Evolutionary conservation across 176 grass and related monocot species (phyloP).

Genomic region (Secale cereale): DNA sequence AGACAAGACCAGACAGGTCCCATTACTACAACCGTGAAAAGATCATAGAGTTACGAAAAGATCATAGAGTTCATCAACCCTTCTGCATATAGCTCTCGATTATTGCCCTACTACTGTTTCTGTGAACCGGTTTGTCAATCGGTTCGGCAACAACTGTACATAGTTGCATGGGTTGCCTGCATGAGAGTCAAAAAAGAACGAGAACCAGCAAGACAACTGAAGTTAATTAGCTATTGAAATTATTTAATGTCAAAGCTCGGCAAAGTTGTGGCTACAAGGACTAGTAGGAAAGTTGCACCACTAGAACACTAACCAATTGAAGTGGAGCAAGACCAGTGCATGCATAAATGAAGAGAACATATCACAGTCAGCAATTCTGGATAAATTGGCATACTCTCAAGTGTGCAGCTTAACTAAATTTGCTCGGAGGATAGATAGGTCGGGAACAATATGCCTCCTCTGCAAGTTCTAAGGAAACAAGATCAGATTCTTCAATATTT

Average conservation of each 20-base stretch:
- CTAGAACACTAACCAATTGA: neutral
- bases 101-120: neutral
- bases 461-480: neutral
- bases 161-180: slow-evolving; percentile 23
- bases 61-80: neutral
- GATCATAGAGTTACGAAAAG: neutral
- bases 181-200: slow-evolving; percentile 29
- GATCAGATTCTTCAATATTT: slow-evolving; percentile 1
- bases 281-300: slow-evolving; percentile 6
- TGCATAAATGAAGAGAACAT: neutral
- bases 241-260: neutral
- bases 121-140: slow-evolving; percentile 13
- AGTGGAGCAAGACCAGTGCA: slow-evolving; percentile 9
- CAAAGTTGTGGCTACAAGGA: slow-evolving; percentile 11
- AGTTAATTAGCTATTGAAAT: neutral
- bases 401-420: neutral
- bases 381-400: slow-evolving; percentile 15
- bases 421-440: neutral
- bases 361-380: neutral
- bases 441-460: slow-evolving; percentile 1
- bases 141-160: slow-evolving; percentile 6
- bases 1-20: slow-evolving; percentile 26
- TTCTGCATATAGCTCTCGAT: neutral
- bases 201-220: slow-evolving; percentile 12
- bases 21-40: neutral